Evolutionary conservation across 2,329 filamentous ascomycete species (phyloP).

Genomic region (Aspergillus bombycis): DNA sequence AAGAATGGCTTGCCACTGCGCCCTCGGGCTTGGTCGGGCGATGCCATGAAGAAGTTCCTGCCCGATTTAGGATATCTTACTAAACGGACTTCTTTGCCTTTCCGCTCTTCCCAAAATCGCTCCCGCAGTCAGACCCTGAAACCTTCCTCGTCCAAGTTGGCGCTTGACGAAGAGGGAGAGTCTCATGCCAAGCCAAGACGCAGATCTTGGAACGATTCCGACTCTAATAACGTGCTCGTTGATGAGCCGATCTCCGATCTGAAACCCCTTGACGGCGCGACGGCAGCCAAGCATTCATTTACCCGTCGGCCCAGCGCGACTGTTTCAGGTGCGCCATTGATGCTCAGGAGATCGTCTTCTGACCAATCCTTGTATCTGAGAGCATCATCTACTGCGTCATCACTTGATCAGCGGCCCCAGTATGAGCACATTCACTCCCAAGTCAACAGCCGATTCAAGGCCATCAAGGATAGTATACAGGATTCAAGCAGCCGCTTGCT

Average conservation of each 20-base stretch:
- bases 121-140: conserved; percentile 34
- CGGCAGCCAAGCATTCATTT: conserved; percentile 38
- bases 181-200: conserved; percentile 13
- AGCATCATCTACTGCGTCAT: conserved; percentile 76
- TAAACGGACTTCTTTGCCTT: conserved; percentile 35
- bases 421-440: conserved; percentile 82
- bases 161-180: conserved; percentile 21
- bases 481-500: conserved; percentile 74
- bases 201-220: conserved; percentile 19
- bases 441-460: conserved; percentile 86
- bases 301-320: conserved; percentile 30
- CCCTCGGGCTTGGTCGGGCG: conserved; percentile 42
- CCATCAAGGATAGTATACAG: conserved; percentile 83
- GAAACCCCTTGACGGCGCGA: conserved; percentile 29
- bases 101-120: conserved; percentile 30
- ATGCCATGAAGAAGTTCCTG: conserved; percentile 39
- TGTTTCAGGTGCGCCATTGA: conserved; percentile 29
- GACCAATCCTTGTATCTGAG: conserved; percentile 77
- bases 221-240: conserved; percentile 23
- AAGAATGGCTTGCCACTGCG: conserved; percentile 37
- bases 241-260: conserved; percentile 41
- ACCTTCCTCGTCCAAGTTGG: conserved; percentile 16
- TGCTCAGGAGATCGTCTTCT: conserved; percentile 66
- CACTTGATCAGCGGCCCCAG: conserved; percentile 78
- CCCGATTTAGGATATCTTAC: conserved; percentile 38